Evolutionary conservation across 805 yeast genomes (phyloP), one percentile per base, ranked within the genome.

Genomic region (Myxozyma monticola): DNA sequence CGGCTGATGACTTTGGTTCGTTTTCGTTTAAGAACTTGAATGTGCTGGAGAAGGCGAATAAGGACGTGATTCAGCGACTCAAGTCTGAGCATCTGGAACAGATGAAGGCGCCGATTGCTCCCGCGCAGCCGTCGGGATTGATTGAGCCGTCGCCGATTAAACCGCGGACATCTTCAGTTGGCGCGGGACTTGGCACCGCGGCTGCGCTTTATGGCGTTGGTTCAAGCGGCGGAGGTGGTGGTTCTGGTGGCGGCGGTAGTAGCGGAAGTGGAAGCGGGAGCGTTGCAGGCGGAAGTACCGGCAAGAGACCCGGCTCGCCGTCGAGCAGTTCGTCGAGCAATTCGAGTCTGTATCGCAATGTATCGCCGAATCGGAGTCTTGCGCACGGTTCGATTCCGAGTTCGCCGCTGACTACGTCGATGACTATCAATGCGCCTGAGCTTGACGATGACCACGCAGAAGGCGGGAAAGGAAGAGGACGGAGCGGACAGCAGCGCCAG

Each of bases 31-130:
- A 96, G 58, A 93, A 93, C 65, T 71, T 93, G 55, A 83, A 91
- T 3, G 93, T 93, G 4, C 75, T 95, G 48, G 98, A 93, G 60
- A 86, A 85, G 61, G 97, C 96, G 7, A 93, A 93, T 64, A 88
- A 88, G 63, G 97, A 90, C 68, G 90, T 86, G 12, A 88, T 93
- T 56, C 86, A 87, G 62, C 73, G 96, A 56, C 76, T 93, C 64
- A 86, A 89, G 62, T 83, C 76, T 26, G 98, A 91, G 65, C 95
- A 88, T 66, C 59, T 83, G 57, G 87, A 82, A 57, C 82, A 79
- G 43, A 53, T 53, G 57, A 49, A 53, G 41, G 31, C 47, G 18
- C 54, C 50, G 14, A 25, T 46, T 28, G 26, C 43, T 15, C 45
- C 57, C 1, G 50, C 38, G 21, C 45, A 42, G 26, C 57, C 57